Conservation (phyloP, 2,329 filamentous ascomycete genomes). For the Cladosporium sp. region DNA sequence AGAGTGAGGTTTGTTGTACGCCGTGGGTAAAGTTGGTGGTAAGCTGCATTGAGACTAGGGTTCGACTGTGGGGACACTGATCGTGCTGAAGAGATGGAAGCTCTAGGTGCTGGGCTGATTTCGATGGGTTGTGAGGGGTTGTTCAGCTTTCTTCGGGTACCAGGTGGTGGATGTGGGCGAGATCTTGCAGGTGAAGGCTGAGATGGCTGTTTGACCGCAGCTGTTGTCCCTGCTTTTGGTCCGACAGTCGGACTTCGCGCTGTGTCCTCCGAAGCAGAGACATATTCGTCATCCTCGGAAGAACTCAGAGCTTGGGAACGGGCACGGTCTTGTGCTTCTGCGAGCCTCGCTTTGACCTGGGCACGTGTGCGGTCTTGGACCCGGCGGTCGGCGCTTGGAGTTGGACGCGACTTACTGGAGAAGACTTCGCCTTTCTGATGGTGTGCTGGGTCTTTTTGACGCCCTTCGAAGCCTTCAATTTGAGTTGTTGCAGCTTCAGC, state of each 20-base stretch:
- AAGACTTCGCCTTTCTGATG: neutral
- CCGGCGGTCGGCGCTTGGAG: neutral
- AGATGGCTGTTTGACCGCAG: neutral
- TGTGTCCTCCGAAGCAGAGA: constrained; percentile 28
- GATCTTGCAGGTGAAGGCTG: constrained; percentile 8
- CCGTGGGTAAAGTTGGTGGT: constrained; percentile 36
- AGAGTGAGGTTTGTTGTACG: constrained; percentile 52
- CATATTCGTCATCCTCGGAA: constrained; percentile 21
- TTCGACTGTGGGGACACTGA: constrained; percentile 28
- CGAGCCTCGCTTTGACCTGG: constrained; percentile 8
- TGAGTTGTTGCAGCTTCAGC: constrained; percentile 27
- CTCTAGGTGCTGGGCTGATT: constrained; percentile 20
- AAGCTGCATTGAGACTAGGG: constrained; percentile 35
- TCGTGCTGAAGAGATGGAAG: neutral
- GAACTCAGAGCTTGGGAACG: neutral
- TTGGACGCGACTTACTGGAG: neutral
- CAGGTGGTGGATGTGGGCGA: neutral
- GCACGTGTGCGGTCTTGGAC: constrained; percentile 14
- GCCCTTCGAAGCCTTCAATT: constrained; percentile 2
- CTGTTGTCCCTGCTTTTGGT: neutral
- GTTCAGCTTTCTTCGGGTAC: neutral
- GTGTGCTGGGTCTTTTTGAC: constrained; percentile 6
- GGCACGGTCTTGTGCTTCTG: constrained; percentile 9
- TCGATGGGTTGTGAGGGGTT: constrained; percentile 20
- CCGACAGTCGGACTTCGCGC: constrained; percentile 10